Base-by-base conservation (phyloP, 768 basidiomycete species). In the Amanita brunnescens region DNA sequence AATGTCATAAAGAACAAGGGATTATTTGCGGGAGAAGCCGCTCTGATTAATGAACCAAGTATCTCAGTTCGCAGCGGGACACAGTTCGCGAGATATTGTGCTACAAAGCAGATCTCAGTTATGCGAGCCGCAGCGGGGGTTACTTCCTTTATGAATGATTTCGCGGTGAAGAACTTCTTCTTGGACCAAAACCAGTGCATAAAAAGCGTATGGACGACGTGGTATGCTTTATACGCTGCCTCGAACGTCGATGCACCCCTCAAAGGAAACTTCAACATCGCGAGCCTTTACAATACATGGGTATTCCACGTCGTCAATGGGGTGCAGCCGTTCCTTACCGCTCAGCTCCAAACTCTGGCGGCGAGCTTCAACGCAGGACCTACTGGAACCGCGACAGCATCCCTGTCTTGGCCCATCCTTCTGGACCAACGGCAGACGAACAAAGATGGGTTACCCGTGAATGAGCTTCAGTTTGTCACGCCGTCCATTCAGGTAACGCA, bases 91-190 rank as follows among this genome's bases (percentile, higher is more conserved):
- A 18, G 9, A 40, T 40, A 40, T 40, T 40, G 39, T 40, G 39
- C 39, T 40, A 40, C 39, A 40, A 40, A 40, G 21, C 39, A 40
- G 39, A 9, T 40, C 39, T 40, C 39, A 18, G 39, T 40, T 40
- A 40, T 40, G 39, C 39, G 39, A 40, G 3, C 39, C 9, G 39
- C 39, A 40, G 39, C 39, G 39, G 39, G 39, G 39, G 39, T 40
- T 40, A 40, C 39, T 40, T 40, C 39, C 39, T 40, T 40, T 40
- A 40, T 40, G 39, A 40, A 40, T 9, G 39, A 40, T 40, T 40
- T 5, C 39, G 39, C 39, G 16, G 39, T 40, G 39, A 40, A 40
- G 39, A 40, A 5, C 5, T 5, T 40, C 39, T 40, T 40, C 9
- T 40, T 40, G 39, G 8, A 21, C 39, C 39, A 40, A 40, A 40